phyloP scores from a whole-genome alignment of 164 flowering plant species.

The Litsea cubeba region DNA sequence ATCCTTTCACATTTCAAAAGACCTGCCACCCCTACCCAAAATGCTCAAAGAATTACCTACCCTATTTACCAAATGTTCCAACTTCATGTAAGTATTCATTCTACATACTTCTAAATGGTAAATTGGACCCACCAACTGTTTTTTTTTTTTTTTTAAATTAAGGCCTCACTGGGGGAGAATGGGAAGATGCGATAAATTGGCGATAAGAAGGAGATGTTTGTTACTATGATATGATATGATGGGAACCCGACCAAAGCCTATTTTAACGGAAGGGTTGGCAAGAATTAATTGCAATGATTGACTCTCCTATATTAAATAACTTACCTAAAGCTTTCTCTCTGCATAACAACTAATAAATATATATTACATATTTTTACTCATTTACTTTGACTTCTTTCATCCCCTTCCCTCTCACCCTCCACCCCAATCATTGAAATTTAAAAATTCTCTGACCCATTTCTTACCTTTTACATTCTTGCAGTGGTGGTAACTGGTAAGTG shows the following conservation, averaged over 20 bases:
- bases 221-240: neutral
- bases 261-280: neutral
- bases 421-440: neutral
- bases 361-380: neutral
- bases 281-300: constrained; percentile 19
- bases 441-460: no score
- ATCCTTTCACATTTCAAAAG: no score
- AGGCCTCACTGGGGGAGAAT: neutral
- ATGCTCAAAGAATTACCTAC: no score
- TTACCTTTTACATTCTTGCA: no score
- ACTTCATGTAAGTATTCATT: no score
- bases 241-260: constrained; percentile 15
- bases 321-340: neutral
- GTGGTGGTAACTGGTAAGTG: no score
- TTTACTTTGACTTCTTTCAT: neutral
- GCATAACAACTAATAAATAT: neutral
- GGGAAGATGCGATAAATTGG: neutral
- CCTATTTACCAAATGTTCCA: no score
- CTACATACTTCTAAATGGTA: no score
- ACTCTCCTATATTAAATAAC: neutral
- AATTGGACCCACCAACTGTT: no score
- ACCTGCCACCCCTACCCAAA: no score
- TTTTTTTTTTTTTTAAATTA: no score
- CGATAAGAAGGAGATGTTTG: neutral
- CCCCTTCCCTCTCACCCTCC: neutral